Conservation (phyloP, 2,329 filamentous ascomycete genomes). For the Diaporthe capsici region DNA sequence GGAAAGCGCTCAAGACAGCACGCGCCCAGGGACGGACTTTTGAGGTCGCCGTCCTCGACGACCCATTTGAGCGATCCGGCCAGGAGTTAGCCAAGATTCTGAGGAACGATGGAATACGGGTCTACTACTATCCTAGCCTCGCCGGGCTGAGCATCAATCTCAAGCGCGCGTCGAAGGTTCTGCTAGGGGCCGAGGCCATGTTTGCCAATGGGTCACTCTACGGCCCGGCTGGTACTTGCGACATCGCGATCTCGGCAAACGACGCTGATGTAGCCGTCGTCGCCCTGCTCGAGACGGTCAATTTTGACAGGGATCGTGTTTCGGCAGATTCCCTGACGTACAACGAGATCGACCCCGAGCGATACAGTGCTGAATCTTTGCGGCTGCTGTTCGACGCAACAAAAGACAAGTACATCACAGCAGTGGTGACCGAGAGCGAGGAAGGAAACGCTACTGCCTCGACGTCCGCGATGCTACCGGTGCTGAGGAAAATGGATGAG, state of each 20-base stretch:
- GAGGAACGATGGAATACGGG: slow-evolving; percentile 76
- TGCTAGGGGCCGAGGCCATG: slow-evolving; percentile 93
- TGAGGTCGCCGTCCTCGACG: slow-evolving; percentile 87
- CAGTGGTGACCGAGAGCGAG: slow-evolving; percentile 93
- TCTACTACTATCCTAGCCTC: slow-evolving; percentile 84
- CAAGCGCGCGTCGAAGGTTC: slow-evolving; percentile 75
- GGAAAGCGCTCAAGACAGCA: slow-evolving; percentile 83
- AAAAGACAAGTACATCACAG: slow-evolving; percentile 85
- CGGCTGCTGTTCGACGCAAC: slow-evolving; percentile 92
- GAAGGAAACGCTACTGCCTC: slow-evolving; percentile 91
- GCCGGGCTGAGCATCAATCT: slow-evolving; percentile 83
- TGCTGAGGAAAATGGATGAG: slow-evolving; percentile 71
- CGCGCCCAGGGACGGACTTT: slow-evolving; percentile 80
- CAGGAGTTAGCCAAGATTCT: slow-evolving; percentile 78
- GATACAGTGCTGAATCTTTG: slow-evolving; percentile 68
- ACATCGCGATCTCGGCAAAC: slow-evolving; percentile 87
- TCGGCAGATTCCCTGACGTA: slow-evolving; percentile 92
- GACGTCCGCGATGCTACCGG: slow-evolving; percentile 83
- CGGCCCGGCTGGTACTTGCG: slow-evolving; percentile 87
- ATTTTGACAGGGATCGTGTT: slow-evolving; percentile 88
- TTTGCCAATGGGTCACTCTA: slow-evolving; percentile 95
- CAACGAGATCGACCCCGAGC: slow-evolving; percentile 90
- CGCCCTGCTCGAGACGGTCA: slow-evolving; percentile 93
- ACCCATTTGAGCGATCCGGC: slow-evolving; percentile 67
- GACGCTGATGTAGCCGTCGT: slow-evolving; percentile 84